Evolutionary conservation across 2,329 filamentous ascomycete genomes (phyloP).

Genomic region (Xylariaceae sp.): DNA sequence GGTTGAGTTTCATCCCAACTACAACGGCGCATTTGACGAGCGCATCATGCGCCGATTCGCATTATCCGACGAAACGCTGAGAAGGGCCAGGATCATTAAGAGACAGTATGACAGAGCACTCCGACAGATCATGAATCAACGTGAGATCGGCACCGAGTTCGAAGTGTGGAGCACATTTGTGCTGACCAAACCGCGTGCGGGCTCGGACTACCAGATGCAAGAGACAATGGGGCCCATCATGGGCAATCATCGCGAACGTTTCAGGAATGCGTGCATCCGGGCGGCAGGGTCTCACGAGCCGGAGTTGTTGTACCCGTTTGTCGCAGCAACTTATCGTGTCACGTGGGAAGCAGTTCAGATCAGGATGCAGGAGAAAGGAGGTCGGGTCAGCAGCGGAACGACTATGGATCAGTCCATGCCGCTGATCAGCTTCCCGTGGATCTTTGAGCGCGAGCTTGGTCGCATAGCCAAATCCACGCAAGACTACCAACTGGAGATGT

Average conservation of each 20-base stretch:
- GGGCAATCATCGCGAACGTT: constrained; percentile 61
- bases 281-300: constrained; percentile 58
- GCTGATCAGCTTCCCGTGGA: constrained; percentile 90
- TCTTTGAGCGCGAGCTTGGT: constrained; percentile 71
- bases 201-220: constrained; percentile 77
- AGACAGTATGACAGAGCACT: constrained; percentile 71
- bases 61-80: constrained; percentile 51
- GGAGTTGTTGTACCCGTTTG: constrained; percentile 62
- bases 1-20: constrained; percentile 69
- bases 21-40: constrained; percentile 67
- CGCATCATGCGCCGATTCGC: constrained; percentile 65
- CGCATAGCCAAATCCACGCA: constrained; percentile 57
- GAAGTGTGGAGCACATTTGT: constrained; percentile 89
- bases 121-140: constrained; percentile 76
- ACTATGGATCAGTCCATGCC: constrained; percentile 56
- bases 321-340: constrained; percentile 82
- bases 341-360: constrained; percentile 66
- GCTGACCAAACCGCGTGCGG: constrained; percentile 66
- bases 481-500: constrained; percentile 19
- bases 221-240: constrained; percentile 75
- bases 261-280: constrained; percentile 61
- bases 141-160: constrained; percentile 81
- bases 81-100: constrained; percentile 65
- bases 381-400: constrained; percentile 32
- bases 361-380: constrained; percentile 47